phyloP scores from a whole-genome alignment of 768 basidiomycete species.

The Russula sp. region DNA sequence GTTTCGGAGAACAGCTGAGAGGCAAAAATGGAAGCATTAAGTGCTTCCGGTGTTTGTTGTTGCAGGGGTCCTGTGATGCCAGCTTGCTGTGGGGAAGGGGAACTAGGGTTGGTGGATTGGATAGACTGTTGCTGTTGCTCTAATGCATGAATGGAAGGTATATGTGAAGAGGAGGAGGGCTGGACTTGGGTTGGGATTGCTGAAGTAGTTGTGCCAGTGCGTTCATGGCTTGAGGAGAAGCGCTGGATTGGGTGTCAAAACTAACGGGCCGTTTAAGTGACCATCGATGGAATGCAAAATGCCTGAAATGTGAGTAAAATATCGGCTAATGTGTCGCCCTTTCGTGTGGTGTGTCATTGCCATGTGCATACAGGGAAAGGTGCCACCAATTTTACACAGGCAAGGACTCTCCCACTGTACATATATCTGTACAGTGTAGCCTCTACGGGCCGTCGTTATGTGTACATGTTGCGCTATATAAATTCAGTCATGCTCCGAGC shows the following conservation, averaged over 20 bases:
- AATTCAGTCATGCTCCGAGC: neutral
- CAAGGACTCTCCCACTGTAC: too few relatives aligned
- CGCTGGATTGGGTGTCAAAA: slow-evolving; percentile 9
- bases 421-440: too few relatives aligned
- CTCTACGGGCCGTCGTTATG: too few relatives aligned
- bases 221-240: slow-evolving; percentile 9
- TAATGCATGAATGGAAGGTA: neutral
- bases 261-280: neutral
- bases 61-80: slow-evolving; percentile 14
- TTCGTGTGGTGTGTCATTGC: neutral
- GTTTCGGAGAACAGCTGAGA: slow-evolving; percentile 27
- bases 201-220: slow-evolving; percentile 20
- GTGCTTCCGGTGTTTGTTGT: slow-evolving; percentile 10
- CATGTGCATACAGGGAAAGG: neutral
- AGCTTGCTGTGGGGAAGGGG: neutral
- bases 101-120: slow-evolving; percentile 5
- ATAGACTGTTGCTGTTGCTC: slow-evolving; percentile 9
- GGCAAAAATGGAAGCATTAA: neutral
- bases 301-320: too few relatives aligned
- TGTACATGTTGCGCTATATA: neutral
- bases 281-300: too few relatives aligned
- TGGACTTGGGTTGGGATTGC: neutral
- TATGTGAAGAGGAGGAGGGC: neutral
- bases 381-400: too few relatives aligned
- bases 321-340: too few relatives aligned